A percentile compares a stretch with the other conserved stretches of the same genome.
Conservation (phyloP, 2,329 filamentous ascomycete species). For the Ilyonectria destructans region DNA sequence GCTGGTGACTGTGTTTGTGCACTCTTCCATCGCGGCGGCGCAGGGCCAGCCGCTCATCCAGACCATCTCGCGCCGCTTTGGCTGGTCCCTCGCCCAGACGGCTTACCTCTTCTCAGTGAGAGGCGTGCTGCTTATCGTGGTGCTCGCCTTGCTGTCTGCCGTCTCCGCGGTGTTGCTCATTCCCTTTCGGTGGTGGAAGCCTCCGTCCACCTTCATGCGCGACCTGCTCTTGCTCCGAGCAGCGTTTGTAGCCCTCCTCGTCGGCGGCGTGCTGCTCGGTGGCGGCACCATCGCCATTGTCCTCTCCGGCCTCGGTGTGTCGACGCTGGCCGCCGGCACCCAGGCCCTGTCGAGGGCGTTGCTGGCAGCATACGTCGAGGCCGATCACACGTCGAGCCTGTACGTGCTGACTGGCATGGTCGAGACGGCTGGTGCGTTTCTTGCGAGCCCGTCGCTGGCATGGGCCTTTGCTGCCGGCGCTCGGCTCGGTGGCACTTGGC, state of each 20-base stretch:
- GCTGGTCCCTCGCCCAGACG: slow-evolving; percentile 9
- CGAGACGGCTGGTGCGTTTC: slow-evolving; percentile 3
- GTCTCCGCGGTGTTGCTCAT: slow-evolving; percentile 5
- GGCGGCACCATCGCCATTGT: neutral
- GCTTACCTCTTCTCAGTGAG: slow-evolving; percentile 1
- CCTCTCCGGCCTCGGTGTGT: slow-evolving; percentile 1
- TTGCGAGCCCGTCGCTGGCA: slow-evolving; percentile 9
- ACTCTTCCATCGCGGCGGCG: slow-evolving; percentile 9
- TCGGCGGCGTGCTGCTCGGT: slow-evolving; percentile 5
- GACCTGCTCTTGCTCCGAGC: slow-evolving; percentile 6
- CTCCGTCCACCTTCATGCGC: neutral
- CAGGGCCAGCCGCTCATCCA: slow-evolving; percentile 3
- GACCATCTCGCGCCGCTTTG: slow-evolving; percentile 11
- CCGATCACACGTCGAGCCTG: slow-evolving; percentile 6
- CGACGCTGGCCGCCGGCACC: slow-evolving; percentile 2
- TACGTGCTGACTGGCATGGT: slow-evolving; percentile 15
- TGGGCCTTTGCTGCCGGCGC: slow-evolving; percentile 1
- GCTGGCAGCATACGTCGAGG: slow-evolving; percentile 9
- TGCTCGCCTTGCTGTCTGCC: slow-evolving; percentile 5
- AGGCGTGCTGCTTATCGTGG: slow-evolving; percentile 8
- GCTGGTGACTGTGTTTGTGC: neutral
- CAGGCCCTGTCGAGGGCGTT: slow-evolving; percentile 6
- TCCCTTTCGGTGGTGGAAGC: slow-evolving; percentile 4
- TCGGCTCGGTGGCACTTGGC: neutral
- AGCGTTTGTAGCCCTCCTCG: neutral